phyloP scores from a whole-genome alignment of 2,329 filamentous ascomycete species.

The Colletotrichum sojae region DNA sequence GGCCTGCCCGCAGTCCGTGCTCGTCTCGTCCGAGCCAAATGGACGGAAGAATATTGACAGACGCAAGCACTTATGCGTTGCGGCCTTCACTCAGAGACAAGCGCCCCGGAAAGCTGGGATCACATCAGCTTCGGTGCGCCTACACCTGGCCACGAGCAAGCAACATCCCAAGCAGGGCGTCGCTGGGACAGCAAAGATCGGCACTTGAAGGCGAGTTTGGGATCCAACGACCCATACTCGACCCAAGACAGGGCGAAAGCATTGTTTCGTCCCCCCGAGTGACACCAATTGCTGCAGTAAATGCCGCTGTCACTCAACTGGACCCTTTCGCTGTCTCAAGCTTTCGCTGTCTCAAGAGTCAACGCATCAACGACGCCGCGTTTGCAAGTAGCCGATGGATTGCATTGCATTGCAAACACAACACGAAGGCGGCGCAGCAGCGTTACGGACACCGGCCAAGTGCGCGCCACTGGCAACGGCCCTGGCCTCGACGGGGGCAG shows the following conservation, averaged over 20 bases:
- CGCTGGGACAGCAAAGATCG: slow-evolving; percentile 29
- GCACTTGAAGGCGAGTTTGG: slow-evolving; percentile 9
- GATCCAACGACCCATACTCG: background rate
- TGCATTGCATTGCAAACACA: slow-evolving; percentile 29
- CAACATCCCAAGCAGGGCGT: slow-evolving; percentile 29
- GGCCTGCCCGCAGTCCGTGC: slow-evolving; percentile 38
- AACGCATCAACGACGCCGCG: slow-evolving; percentile 12
- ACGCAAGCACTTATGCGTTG: slow-evolving; percentile 30
- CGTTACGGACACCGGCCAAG: background rate
- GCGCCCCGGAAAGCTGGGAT: slow-evolving; percentile 11
- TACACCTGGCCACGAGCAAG: slow-evolving; percentile 21
- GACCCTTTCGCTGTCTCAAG: slow-evolving; percentile 12
- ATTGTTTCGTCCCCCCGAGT: slow-evolving; percentile 26
- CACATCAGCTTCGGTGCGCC: slow-evolving; percentile 12
- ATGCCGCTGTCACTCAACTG: slow-evolving; percentile 31
- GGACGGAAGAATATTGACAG: slow-evolving; percentile 30
- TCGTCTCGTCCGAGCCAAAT: slow-evolving; percentile 30
- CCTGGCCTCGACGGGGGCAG: slow-evolving; percentile 32
- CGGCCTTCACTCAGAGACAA: slow-evolving; percentile 10
- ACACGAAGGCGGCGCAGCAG: slow-evolving; percentile 16
- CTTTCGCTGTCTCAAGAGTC: slow-evolving; percentile 1
- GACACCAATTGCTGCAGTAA: slow-evolving; percentile 25
- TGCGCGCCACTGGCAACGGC: slow-evolving; percentile 15
- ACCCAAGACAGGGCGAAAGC: slow-evolving; percentile 35
- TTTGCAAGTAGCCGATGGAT: background rate